phyloP scores from a whole-genome alignment of 345 rosid species.

The Carallia brachiata region DNA sequence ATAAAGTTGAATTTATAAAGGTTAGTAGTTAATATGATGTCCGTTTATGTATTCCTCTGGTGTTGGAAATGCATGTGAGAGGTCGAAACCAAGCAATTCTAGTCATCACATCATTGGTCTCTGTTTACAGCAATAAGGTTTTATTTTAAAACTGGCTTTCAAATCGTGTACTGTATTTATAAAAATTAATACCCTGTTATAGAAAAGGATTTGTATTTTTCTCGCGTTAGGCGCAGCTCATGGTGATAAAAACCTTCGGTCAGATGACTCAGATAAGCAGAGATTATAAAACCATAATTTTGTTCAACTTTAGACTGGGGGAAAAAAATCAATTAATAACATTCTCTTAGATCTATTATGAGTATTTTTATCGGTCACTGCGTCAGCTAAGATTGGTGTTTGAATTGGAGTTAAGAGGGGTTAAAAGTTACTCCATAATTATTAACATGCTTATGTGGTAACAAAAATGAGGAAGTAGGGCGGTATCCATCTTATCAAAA shows the following conservation, averaged over 20 bases:
- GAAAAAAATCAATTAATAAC: constrained; percentile 8
- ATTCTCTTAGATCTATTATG: constrained; percentile 12
- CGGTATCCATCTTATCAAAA: no score
- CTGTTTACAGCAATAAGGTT: constrained; percentile 5
- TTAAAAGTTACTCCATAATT: no score
- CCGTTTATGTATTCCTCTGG: constrained; percentile 10
- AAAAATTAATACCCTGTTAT: no score
- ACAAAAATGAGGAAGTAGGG: no score
- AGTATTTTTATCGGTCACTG: no score
- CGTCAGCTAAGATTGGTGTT: no score
- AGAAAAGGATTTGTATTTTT: no score
- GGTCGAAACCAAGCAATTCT: constrained; percentile 24
- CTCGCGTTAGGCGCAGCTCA: no score
- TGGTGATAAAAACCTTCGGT: constrained; percentile 8
- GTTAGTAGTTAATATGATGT: constrained; percentile 17
- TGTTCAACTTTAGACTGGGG: neutral
- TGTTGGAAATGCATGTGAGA: constrained; percentile 16
- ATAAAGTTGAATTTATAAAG: neutral
- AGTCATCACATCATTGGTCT: constrained; percentile 27
- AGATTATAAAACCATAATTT: constrained; percentile 9
- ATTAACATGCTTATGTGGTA: no score
- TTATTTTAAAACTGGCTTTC: no score
- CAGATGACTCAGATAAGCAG: constrained; percentile 20
- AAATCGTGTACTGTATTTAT: no score
- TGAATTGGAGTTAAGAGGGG: no score